A percentile compares a stretch with the other conserved stretches of the same genome.
Evolutionary conservation across 2,329 filamentous ascomycete species (phyloP).

Genomic region (Pestalotiopsis sp.): DNA sequence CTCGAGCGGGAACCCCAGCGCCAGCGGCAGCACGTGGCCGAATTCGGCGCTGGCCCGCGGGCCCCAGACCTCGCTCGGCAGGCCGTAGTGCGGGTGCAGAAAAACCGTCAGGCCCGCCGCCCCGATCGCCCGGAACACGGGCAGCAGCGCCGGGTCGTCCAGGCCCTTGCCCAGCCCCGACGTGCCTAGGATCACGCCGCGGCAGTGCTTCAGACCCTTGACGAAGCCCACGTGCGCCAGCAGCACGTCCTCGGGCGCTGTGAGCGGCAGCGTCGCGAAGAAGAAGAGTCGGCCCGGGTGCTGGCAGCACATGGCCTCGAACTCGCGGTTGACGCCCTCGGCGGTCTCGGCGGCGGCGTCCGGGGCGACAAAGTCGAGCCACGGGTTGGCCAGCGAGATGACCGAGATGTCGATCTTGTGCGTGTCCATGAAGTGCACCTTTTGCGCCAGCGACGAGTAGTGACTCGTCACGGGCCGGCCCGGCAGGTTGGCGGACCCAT

Average conservation of each 20-base stretch:
- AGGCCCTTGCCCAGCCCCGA: conserved; percentile 78
- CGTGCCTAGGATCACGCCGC: conserved; percentile 89
- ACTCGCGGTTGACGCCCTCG: conserved; percentile 73
- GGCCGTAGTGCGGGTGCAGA: conserved; percentile 89
- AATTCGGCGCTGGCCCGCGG: conserved; percentile 69
- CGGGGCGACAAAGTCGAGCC: conserved; percentile 80
- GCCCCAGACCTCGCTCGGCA: conserved; percentile 80
- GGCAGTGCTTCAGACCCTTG: conserved; percentile 64
- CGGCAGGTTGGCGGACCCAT: conserved; percentile 57
- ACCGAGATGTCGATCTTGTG: conserved; percentile 84
- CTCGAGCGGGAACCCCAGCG: conserved; percentile 87
- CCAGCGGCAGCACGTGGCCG: conserved; percentile 84
- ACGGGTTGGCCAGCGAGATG: conserved; percentile 88
- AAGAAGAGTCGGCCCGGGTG: conserved; percentile 75
- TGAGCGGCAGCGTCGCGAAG: conserved; percentile 81
- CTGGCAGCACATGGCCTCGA: conserved; percentile 70
- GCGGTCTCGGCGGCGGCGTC: conserved; percentile 67
- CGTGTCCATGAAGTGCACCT: conserved; percentile 84
- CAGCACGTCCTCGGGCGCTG: conserved; percentile 64
- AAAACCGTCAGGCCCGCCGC: conserved; percentile 71
- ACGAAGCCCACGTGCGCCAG: conserved; percentile 68
- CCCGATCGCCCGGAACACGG: conserved; percentile 72
- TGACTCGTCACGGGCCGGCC: conserved; percentile 83
- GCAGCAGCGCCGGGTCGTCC: conserved; percentile 74
- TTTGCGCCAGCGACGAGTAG: conserved; percentile 79